Base-by-base conservation (phyloP, 345 rosid species). In the Geranium brycei region DNA sequence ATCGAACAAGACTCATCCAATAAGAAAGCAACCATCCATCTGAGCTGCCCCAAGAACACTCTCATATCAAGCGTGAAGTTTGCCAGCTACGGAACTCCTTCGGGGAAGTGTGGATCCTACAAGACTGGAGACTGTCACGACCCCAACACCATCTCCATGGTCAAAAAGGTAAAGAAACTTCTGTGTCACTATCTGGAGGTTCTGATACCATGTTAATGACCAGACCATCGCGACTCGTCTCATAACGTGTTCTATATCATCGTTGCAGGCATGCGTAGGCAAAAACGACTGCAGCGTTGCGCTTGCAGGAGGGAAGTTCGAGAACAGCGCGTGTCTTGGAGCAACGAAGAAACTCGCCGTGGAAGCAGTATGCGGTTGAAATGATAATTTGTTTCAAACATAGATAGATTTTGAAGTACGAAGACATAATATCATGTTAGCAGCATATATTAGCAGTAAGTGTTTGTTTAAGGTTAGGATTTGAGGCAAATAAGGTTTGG, bases 51-150 rank as follows among this genome's bases (percentile, higher is more conserved):
- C 4, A 31, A 75, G 41, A 58, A 70, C 59, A 66, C 66, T 8
- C 62, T 0, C 16, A 81, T 85, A 63, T 65, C 82, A 14, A 30
- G 57, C 11, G 72, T 85, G 57, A 78, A 74, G 62, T 85, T 85
- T 66, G 86, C 88, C 17, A 85, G 91, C 75, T 85, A 71, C 23
- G 91, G 91, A 67, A 75, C 77, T 68, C 88, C 91, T 2, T 56
- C 73, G 1, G 88, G 91, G 73, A 70, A 65, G 6, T 83, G 88
- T 17, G 86, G 86, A 31, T 81, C 82, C 35, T 83, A 69, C 67
- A 63, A 73, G 51, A 57, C 23, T 3, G 85, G 88, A n/a, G 77
- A 77, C 61, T 85, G 88, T 64, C 91, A 85, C 17, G 83, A 79
- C 71, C 82, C 84, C 58, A 71, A 65, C 30, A 79, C 88, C 19